A percentile compares a stretch with the other conserved stretches of the same genome.
Conservation (phyloP, 1,139 yeast genomes). For the Yamadazyma sp. region DNA sequence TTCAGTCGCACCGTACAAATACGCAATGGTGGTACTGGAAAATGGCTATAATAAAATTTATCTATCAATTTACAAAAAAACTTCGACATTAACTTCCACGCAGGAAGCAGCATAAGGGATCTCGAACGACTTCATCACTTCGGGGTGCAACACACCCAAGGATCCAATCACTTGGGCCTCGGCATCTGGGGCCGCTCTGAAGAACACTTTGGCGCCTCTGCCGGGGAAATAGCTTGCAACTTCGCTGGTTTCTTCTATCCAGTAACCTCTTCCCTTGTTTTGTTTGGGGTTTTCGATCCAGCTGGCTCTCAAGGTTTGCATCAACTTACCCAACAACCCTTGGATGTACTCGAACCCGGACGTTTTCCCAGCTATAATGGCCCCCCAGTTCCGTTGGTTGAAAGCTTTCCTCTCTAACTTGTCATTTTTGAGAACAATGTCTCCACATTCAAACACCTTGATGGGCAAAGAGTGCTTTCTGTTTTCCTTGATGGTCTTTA, state of each 20-base stretch:
- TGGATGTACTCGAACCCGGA: constrained; percentile 94
- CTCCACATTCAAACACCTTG: constrained; percentile 93
- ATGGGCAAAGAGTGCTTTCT: constrained; percentile 94
- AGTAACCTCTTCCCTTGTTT: constrained; percentile 70
- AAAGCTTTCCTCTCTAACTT: constrained; percentile 82
- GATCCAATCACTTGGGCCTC: constrained; percentile 67
- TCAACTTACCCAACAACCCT: constrained; percentile 90
- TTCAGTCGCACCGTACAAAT: background rate
- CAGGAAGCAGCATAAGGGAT: constrained; percentile 91
- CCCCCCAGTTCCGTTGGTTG: constrained; percentile 94
- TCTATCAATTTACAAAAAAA: constrained; percentile 44
- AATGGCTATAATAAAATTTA: background rate
- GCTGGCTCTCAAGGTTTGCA: constrained; percentile 92
- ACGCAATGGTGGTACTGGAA: too few relatives aligned
- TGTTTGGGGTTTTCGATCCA: constrained; percentile 65
- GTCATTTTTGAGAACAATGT: constrained; percentile 83
- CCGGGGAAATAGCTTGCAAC: constrained; percentile 91
- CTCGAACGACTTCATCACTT: constrained; percentile 82
- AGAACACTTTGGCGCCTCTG: constrained; percentile 87
- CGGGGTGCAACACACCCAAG: constrained; percentile 95
- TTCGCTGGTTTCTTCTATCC: constrained; percentile 73
- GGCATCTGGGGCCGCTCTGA: constrained; percentile 62
- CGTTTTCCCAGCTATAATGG: constrained; percentile 89
- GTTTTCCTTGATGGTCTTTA: constrained; percentile 94
- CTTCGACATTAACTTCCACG: constrained; percentile 88